Conservation (phyloP, 495 filamentous ascomycete genomes). For the Neurospora africana region DNA sequence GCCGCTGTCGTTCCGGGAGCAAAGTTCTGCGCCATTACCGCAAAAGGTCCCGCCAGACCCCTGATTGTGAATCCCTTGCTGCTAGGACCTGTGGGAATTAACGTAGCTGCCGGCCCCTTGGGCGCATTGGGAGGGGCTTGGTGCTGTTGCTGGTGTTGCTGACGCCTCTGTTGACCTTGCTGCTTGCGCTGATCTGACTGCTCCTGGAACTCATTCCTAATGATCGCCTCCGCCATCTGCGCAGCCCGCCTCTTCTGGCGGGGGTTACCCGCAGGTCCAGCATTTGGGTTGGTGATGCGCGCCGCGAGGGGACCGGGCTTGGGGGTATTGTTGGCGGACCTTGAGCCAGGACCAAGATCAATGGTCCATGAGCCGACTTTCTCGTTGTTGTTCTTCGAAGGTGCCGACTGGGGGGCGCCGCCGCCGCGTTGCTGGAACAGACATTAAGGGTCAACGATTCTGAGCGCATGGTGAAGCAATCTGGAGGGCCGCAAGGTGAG, state of each 20-base stretch:
- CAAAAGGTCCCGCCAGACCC: slow-evolving; percentile 69
- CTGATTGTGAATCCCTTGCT: slow-evolving; percentile 59
- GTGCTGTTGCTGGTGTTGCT: slow-evolving; percentile 2
- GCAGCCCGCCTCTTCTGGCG: slow-evolving; percentile 22
- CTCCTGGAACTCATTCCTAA: slow-evolving; percentile 20
- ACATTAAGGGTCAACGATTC: neutral
- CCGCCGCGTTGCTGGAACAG: slow-evolving; percentile 31
- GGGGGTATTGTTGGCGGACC: slow-evolving; percentile 19
- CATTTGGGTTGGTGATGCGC: slow-evolving; percentile 32
- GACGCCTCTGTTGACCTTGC: slow-evolving; percentile 12
- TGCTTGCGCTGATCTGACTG: slow-evolving; percentile 20
- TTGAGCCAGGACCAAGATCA: neutral
- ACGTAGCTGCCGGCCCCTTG: neutral
- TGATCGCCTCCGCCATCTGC: slow-evolving; percentile 22
- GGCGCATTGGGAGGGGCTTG: slow-evolving; percentile 3
- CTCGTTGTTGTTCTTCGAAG: neutral
- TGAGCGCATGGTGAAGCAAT: neutral
- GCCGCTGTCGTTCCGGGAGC: slow-evolving; percentile 86
- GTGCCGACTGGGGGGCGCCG: slow-evolving; percentile 21
- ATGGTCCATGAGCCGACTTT: neutral
- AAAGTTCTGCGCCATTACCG: slow-evolving; percentile 83
- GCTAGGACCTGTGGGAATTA: neutral
- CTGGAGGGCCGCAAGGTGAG: neutral
- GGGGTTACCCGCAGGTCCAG: slow-evolving; percentile 12
- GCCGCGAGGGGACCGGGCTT: slow-evolving; percentile 29